These are phyloP conservation scores for Sporothrix brunneoviolacea DNA, from an alignment of 2,329 filamentous ascomycete species.

Conservation along the genomic window DNA sequence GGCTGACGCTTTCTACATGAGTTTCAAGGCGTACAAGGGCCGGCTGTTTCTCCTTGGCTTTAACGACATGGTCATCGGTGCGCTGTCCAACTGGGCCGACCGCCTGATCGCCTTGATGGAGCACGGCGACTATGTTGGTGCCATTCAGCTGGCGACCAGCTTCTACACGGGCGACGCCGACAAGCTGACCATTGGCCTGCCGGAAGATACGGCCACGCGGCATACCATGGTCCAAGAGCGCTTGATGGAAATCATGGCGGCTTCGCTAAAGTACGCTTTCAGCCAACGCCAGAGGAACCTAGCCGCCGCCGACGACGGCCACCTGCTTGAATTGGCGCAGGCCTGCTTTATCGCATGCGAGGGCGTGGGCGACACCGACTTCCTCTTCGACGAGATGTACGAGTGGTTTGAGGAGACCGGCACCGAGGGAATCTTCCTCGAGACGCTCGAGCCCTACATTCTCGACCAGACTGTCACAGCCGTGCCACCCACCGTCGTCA, in stretches of 20 bases:
- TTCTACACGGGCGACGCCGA: conserved; percentile 91
- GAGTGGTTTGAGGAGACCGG: conserved; percentile 79
- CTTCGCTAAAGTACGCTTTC: conserved; percentile 86
- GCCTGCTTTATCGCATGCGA: conserved; percentile 80
- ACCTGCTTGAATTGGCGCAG: conserved; percentile 71
- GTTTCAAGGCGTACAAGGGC: conserved; percentile 91
- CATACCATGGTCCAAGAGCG: conserved; percentile 83
- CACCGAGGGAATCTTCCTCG: conserved; percentile 70
- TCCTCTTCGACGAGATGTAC: conserved; percentile 86
- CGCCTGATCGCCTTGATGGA: conserved; percentile 91
- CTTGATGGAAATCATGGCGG: conserved; percentile 85
- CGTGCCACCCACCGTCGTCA: conserved; percentile 77
- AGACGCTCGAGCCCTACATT: conserved; percentile 83
- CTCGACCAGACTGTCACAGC: conserved; percentile 67
- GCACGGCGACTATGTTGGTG: conserved; percentile 88
- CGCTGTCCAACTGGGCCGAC: conserved; percentile 95
- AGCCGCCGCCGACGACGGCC: conserved; percentile 42
- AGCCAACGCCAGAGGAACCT: conserved; percentile 51
- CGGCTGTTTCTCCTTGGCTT: conserved; percentile 88
- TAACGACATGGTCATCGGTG: conserved; percentile 85
- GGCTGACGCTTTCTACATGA: conserved; percentile 97
- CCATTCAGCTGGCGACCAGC: conserved; percentile 81
- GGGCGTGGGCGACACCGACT: conserved; percentile 69
- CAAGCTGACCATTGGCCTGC: conserved; percentile 87
- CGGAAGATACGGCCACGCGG: conserved; percentile 69